Conservation (phyloP, 1,139 yeast species). For the Sugiyamaella japonica region DNA sequence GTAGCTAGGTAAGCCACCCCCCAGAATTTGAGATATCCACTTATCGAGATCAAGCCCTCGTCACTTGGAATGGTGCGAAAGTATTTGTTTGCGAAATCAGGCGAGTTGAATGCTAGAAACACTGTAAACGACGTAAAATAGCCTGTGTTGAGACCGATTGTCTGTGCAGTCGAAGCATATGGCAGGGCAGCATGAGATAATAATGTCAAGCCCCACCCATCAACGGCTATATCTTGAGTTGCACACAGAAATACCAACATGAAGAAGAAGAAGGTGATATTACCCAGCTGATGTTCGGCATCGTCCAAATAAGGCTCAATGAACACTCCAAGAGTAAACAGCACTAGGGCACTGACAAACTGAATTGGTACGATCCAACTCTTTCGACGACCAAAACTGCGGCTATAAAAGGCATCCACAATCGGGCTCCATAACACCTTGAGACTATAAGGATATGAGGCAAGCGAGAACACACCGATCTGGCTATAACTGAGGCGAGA, state of each 20-base stretch:
- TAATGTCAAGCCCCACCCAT: constrained; percentile 96
- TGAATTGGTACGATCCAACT: constrained; percentile 97
- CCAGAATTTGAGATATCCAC: constrained; percentile 75
- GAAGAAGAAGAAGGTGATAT: constrained; percentile 67
- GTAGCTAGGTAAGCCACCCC: constrained; percentile 70
- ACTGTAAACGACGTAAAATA: constrained; percentile 90
- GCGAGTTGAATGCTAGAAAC: constrained; percentile 84
- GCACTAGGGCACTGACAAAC: constrained; percentile 65
- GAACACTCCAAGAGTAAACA: constrained; percentile 60
- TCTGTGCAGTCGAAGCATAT: constrained; percentile 97
- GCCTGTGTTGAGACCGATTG: constrained; percentile 91
- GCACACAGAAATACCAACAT: constrained; percentile 84
- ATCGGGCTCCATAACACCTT: constrained; percentile 95
- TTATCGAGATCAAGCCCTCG: constrained; percentile 67
- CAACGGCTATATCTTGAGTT: constrained; percentile 98
- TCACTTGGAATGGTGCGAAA: constrained; percentile 61
- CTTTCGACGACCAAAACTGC: constrained; percentile 73
- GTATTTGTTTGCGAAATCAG: constrained; percentile 88
- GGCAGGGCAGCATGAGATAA: constrained; percentile 75
- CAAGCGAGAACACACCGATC: constrained; percentile 85
- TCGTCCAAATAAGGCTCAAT: constrained; percentile 54
- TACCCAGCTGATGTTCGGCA: constrained; percentile 55
- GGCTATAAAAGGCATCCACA: constrained; percentile 80
- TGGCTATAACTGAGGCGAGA: constrained; percentile 82
- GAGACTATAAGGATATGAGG: constrained; percentile 91